Evolutionary conservation across 148 eudicot species (phyloP), one percentile per base, ranked within the genome.

Genomic region (Drosera capensis): DNA sequence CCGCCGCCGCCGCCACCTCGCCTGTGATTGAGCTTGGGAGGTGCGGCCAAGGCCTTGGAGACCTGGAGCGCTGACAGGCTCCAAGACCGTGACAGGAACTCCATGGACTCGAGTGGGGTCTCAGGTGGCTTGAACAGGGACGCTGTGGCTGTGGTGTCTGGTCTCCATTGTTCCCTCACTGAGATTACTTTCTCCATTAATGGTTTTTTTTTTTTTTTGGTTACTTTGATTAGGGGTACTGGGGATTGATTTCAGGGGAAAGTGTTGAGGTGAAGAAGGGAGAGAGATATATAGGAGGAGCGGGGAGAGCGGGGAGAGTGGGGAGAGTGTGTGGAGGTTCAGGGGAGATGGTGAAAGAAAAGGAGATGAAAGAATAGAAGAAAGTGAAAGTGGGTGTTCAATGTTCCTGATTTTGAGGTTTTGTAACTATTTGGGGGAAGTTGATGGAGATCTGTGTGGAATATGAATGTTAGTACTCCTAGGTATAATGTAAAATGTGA

Each of bases 31-130:
- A n/a, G n/a, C n/a, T n/a, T 71, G 14, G 64, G 42, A 14, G 47
- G 28, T 20, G 53, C 41, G 8, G 55, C 22, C 35, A 80, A 81
- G 37, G 86, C 83, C 49, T 83, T 73, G 3, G 94, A 72, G 14
- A 88, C 70, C 58, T 85, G 78, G 22, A 55, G 56, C 2, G 95
- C 85, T 1, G 90, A 85, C 18, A 85, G 57, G 51, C 96, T 87
- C 96, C 96, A 87, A 25, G 96, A 82, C 51, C 96, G 58, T 1
- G 86, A 81, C 23, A 87, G 64, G 52, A 74, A 87, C 70, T 83
- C 96, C 96, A 83, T 83, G 21, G 90, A 65, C 57, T 87, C 82
- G 0, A 77, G 77, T 0, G 86, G 94, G 5, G 94, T 76, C 49
- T 82, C 88, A 0, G 90, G 95, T 13, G 70, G 77, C 38, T 34